These are phyloP conservation scores for Fusarium illudens DNA, from an alignment of 2,329 filamentous ascomycete genomes.

Conservation along the genomic window DNA sequence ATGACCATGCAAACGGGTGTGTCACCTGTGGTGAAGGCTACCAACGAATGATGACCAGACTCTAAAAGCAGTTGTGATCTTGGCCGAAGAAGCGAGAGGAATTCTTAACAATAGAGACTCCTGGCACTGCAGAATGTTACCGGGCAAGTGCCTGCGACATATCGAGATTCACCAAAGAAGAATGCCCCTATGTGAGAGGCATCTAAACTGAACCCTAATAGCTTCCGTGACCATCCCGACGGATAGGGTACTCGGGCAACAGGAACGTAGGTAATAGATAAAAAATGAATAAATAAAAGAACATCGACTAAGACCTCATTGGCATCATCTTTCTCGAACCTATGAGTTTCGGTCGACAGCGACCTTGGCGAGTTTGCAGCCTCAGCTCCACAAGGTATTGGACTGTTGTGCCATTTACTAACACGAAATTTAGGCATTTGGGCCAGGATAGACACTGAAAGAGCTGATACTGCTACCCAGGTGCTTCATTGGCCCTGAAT, in stretches of 20 bases:
- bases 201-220: background rate
- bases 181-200: background rate
- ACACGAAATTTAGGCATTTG: background rate
- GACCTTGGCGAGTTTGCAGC: background rate
- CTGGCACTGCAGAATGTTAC: background rate
- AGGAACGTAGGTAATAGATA: background rate
- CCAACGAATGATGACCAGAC: background rate
- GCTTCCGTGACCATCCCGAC: background rate
- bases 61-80: background rate
- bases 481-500: background rate
- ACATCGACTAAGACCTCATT: too few relatives aligned
- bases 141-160: conserved; percentile 8
- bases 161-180: background rate
- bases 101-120: background rate
- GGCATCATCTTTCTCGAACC: background rate
- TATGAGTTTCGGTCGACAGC: background rate
- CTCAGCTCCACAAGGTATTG: background rate
- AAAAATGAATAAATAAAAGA: too few relatives aligned
- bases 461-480: background rate
- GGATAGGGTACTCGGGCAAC: background rate
- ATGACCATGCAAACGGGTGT: background rate
- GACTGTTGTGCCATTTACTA: background rate
- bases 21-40: background rate
- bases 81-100: background rate
- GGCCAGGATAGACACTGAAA: background rate